These are phyloP conservation scores for Quercus variabilis DNA, from an alignment of 306 rosid genomes.

Conservation along the genomic window DNA sequence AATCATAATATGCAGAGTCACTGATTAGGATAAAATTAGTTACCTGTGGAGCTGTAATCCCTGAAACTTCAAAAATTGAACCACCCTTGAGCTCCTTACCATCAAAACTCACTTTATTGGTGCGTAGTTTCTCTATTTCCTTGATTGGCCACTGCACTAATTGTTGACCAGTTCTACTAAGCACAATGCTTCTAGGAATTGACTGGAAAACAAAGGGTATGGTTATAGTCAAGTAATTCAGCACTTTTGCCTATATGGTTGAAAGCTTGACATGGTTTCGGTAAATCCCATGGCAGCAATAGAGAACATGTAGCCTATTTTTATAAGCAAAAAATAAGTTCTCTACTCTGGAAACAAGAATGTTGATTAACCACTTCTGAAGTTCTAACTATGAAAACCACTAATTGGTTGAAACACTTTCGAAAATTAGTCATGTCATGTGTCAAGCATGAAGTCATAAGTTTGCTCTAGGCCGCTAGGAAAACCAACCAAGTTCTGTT, in stretches of 20 bases:
- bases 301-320: neutral
- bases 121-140: slow-evolving; percentile 45
- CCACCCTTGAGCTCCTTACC: slow-evolving; percentile 30
- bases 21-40: neutral
- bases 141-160: slow-evolving; percentile 69
- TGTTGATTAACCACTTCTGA: neutral
- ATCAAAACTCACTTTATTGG: slow-evolving; percentile 19
- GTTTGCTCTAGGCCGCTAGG: neutral
- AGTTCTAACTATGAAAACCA: neutral
- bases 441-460: neutral
- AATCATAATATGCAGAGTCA: neutral
- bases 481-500: neutral
- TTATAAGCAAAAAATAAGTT: neutral
- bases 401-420: neutral
- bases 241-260: neutral
- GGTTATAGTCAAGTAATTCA: neutral
- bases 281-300: neutral
- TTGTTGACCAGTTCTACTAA: slow-evolving; percentile 40
- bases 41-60: slow-evolving; percentile 64
- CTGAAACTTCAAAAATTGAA: slow-evolving; percentile 42
- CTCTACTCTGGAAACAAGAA: neutral
- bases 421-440: neutral
- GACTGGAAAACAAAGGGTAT: slow-evolving; percentile 24
- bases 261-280: neutral
- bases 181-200: slow-evolving; percentile 54